Evolutionary conservation across 257 asterid genomes (phyloP), one percentile per base, ranked within the genome.

Genomic region (Solanum chiquidenum): DNA sequence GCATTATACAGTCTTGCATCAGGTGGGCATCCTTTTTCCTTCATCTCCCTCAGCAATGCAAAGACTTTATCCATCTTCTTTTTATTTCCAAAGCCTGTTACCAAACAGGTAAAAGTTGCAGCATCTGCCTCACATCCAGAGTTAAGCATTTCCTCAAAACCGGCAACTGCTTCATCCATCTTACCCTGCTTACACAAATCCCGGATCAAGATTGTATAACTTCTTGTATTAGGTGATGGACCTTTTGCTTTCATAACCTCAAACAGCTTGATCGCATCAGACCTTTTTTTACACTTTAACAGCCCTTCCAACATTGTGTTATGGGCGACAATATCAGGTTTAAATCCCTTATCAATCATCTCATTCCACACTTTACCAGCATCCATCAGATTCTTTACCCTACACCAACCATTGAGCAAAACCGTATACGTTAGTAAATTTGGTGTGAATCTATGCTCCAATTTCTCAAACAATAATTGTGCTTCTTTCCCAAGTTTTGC

Each of bases 401-500:
- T 90, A 87, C 98, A 97, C 98, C 98, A 97, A 75, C 98, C 98
- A 86, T 91, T 93, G 79, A 97, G 95, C 94, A 97, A 85, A 87
- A 95, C 87, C 14, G 95, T 93, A 72, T 94, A 95, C 2, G 98
- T 97, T 83, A 27, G 90, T 76, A 95, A 60, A 89, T 93, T 91
- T 0, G 98, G 98, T 5, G 94, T 86, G 89, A 94, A 95, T 86
- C 93, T 93, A 64, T 91, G 88, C 95, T 94, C 95, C 94, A 94
- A 87, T 87, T 91, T 95, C 86, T 91, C 94, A 83, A 94, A 97
- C 93, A 97, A 72, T n/a, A 83, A 86, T 4, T 91, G 95, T 2
- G 96, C 98, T 89, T 97, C 99, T 89, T 95, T 95, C 86, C 91
- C 98, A 35, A 95, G 96, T 93, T 93, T 95, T 7, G 93, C 98